Evolutionary conservation across 371 early-diverging fungal genomes (phyloP).

Genomic region (Astathelohania contejeani): DNA sequence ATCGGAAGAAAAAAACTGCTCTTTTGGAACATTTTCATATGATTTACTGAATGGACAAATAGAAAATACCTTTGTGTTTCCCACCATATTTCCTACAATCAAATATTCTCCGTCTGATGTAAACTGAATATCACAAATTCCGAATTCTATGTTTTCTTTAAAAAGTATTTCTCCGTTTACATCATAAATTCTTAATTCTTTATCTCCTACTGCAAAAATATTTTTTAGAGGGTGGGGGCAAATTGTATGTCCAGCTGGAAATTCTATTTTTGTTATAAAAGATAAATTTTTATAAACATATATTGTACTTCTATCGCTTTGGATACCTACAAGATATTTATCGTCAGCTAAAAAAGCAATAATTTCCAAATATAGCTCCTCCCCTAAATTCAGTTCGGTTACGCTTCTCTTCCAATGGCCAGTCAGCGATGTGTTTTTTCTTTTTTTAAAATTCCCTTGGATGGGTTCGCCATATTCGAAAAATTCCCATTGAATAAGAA

Average conservation of each 20-base stretch:
- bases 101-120: slow-evolving; percentile 37
- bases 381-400: slow-evolving; percentile 6
- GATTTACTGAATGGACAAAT: neutral
- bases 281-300: neutral
- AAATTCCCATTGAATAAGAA: slow-evolving; percentile 20
- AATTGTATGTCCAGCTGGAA: neutral
- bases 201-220: slow-evolving; percentile 24
- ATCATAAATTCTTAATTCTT: slow-evolving; percentile 16
- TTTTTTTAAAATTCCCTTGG: slow-evolving; percentile 25
- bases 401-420: slow-evolving; percentile 32
- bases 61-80: slow-evolving; percentile 13
- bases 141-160: slow-evolving; percentile 15
- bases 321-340: slow-evolving; percentile 25
- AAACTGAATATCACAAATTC: slow-evolving; percentile 36
- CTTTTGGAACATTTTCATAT: slow-evolving; percentile 6
- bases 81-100: slow-evolving; percentile 29
- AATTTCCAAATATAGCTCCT: slow-evolving; percentile 19
- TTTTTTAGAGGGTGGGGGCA: slow-evolving; percentile 34
- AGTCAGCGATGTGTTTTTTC: slow-evolving; percentile 1
- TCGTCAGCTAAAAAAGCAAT: slow-evolving; percentile 30
- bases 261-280: neutral
- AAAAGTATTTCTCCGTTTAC: slow-evolving; percentile 5
- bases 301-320: slow-evolving; percentile 23
- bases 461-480: slow-evolving; percentile 10
- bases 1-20: slow-evolving; percentile 39